phyloP scores from a whole-genome alignment of 2,329 filamentous ascomycete species.

The Graphiopsis chlorocephala region DNA sequence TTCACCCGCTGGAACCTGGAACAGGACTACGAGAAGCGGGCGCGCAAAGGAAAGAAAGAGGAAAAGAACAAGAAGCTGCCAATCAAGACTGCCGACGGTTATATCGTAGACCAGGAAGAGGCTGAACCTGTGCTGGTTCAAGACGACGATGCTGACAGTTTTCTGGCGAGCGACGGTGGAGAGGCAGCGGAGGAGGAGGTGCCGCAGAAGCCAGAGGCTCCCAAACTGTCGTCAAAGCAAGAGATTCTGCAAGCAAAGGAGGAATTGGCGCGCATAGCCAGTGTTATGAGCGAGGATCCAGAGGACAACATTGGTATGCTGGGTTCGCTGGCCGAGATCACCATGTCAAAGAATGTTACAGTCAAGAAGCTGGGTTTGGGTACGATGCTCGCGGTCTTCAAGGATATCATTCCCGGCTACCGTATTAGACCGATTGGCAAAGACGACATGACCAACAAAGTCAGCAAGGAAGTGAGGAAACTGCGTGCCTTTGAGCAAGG shows the following conservation, averaged over 20 bases:
- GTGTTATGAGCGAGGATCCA: constrained; percentile 81
- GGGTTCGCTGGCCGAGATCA: constrained; percentile 72
- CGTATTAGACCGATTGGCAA: constrained; percentile 80
- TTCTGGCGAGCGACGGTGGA: constrained; percentile 58
- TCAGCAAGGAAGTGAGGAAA: constrained; percentile 87
- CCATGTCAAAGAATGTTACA: constrained; percentile 64
- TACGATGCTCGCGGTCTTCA: constrained; percentile 87
- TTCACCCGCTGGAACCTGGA: constrained; percentile 80
- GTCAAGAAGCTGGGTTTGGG: constrained; percentile 84
- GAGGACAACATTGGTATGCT: constrained; percentile 83
- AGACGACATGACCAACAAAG: constrained; percentile 70
- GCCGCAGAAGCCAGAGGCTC: constrained; percentile 41
- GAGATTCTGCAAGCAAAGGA: constrained; percentile 88
- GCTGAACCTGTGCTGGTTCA: constrained; percentile 42
- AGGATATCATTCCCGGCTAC: constrained; percentile 94
- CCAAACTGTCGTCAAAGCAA: constrained; percentile 66
- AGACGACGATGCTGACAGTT: constrained; percentile 60
- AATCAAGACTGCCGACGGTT: constrained; percentile 81
- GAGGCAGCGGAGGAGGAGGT: constrained; percentile 47
- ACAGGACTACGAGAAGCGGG: constrained; percentile 80
- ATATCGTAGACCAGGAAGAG: constrained; percentile 52
- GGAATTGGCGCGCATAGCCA: constrained; percentile 80
- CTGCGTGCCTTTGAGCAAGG: constrained; percentile 83
- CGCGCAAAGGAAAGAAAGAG: constrained; percentile 70
- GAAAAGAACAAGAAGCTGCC: constrained; percentile 74